A percentile compares a stretch with the other conserved stretches of the same genome.
These are phyloP conservation scores for Teunomyces kruisii DNA, from an alignment of 805 yeast species.

Conservation along the genomic window DNA sequence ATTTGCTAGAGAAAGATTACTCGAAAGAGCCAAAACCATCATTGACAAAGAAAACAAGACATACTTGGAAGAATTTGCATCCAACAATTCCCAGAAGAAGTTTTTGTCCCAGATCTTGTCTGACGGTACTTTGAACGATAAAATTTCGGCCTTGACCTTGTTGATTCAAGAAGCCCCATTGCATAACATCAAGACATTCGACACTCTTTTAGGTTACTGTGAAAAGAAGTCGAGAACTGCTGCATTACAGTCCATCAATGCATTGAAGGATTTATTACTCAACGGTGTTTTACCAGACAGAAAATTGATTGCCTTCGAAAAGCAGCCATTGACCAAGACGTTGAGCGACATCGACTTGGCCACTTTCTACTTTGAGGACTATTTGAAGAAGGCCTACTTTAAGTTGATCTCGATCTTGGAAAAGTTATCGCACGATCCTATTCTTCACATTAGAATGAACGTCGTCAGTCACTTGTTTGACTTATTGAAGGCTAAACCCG, in stretches of 20 bases:
- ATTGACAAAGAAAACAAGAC: constrained; percentile 68
- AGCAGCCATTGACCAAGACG: constrained; percentile 55
- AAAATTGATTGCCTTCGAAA: constrained; percentile 75
- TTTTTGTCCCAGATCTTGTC: constrained; percentile 85
- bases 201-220: constrained; percentile 73
- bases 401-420: constrained; percentile 76
- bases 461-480: constrained; percentile 77
- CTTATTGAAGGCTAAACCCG: constrained; percentile 82
- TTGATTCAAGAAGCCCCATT: constrained; percentile 93
- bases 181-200: constrained; percentile 83
- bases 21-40: constrained; percentile 62
- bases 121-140: constrained; percentile 93
- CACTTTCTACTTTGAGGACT: constrained; percentile 84
- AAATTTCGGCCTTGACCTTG: constrained; percentile 90
- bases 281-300: constrained; percentile 86
- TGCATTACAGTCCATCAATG: constrained; percentile 84
- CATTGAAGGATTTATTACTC: constrained; percentile 82
- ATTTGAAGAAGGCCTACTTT: constrained; percentile 74
- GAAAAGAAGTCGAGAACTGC: constrained; percentile 92
- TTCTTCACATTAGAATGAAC: constrained; percentile 80
- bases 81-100: constrained; percentile 77
- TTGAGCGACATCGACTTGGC: constrained; percentile 54
- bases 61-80: constrained; percentile 72
- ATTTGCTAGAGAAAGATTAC: constrained; percentile 59
- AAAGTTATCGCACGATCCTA: constrained; percentile 83